Evolutionary conservation across 2,329 filamentous ascomycete species (phyloP), one percentile per base, ranked within the genome.

Genomic region (Exophiala phaeomuriformis): DNA sequence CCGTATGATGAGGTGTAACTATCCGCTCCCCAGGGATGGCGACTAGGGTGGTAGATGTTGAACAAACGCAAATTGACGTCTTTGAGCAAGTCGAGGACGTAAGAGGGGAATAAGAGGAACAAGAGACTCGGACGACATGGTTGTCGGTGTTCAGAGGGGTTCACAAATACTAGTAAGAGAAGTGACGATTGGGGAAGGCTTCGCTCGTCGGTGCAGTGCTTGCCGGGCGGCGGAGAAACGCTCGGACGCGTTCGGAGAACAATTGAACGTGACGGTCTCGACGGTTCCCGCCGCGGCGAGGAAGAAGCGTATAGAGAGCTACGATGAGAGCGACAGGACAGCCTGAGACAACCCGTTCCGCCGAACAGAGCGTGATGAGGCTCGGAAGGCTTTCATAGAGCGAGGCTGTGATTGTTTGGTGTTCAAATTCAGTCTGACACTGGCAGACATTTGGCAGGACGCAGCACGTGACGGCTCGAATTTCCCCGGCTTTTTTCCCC

Each of bases 401-500:
- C 19, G 19, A 19, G 19, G 19, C 19, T 19, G 19, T 19, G 19
- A 19, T 19, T 19, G 19, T 19, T 19, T 19, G 19, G 19, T 19
- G 19, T 19, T 19, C 19, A 19, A 19, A 19, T 19, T 19, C 19
- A 19, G 19, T 19, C 19, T 19, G 19, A 19, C 19, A 19, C 19
- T 19, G 19, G 19, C 19, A 19, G 19, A 19, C 19, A 19, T 19
- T 19, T 19, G 19, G 19, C 19, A 9, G 30, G 10, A 4, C 7
- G 4, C 40, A 43, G 29, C 40, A 12, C 28, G 5, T 27, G n/a
- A 6, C n/a, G 7, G n/a, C 37, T 12, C 37, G 27, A 4, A 7
- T 30, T 57, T 60, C 55, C 55, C 57, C 55, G 49, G 55, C 33
- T 53, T 55, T 55, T 57, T 49, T 41, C 30, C 40, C 47, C 29